Conservation (phyloP, 2,329 filamentous ascomycete genomes). For the Lachnum nothofagi region DNA sequence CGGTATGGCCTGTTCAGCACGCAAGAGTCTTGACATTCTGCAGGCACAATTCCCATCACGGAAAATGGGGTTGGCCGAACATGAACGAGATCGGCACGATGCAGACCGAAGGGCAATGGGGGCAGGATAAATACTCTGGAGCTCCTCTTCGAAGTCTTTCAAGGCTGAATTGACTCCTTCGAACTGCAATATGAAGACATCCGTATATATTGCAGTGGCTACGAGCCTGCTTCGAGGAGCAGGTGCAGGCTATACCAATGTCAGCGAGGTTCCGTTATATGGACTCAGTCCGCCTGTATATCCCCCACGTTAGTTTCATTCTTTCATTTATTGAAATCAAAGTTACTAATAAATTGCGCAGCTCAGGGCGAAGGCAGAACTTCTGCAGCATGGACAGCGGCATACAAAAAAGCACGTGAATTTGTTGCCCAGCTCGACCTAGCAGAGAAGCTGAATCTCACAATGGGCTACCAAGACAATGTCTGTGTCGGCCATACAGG, state of each 20-base stretch:
- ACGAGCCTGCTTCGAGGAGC: neutral
- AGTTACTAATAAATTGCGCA: neutral
- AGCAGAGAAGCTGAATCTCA: slow-evolving; percentile 60
- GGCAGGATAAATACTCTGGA: neutral
- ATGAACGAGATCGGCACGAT: neutral
- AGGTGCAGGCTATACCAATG: slow-evolving; percentile 11
- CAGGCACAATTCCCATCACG: neutral
- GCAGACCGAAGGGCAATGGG: neutral
- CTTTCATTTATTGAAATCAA: neutral
- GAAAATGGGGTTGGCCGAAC: neutral
- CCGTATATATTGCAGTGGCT: neutral
- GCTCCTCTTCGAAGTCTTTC: neutral
- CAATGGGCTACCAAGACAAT: slow-evolving; percentile 4
- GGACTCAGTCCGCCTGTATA: slow-evolving; percentile 9
- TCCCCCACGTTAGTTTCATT: neutral
- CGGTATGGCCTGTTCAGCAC: neutral
- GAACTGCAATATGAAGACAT: slow-evolving; percentile 4
- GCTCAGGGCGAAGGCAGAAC: slow-evolving; percentile 1
- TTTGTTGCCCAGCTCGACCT: slow-evolving; percentile 69
- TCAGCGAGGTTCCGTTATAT: slow-evolving; percentile 12
- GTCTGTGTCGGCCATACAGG: slow-evolving; percentile 14
- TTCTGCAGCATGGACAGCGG: slow-evolving; percentile 29
- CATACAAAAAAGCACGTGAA: slow-evolving; percentile 61
- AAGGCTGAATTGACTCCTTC: neutral
- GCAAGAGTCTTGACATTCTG: neutral